Evolutionary conservation across 768 basidiomycete genomes (phyloP), one percentile per base, ranked within the genome.

Genomic region (Hygrocybe coccinea): DNA sequence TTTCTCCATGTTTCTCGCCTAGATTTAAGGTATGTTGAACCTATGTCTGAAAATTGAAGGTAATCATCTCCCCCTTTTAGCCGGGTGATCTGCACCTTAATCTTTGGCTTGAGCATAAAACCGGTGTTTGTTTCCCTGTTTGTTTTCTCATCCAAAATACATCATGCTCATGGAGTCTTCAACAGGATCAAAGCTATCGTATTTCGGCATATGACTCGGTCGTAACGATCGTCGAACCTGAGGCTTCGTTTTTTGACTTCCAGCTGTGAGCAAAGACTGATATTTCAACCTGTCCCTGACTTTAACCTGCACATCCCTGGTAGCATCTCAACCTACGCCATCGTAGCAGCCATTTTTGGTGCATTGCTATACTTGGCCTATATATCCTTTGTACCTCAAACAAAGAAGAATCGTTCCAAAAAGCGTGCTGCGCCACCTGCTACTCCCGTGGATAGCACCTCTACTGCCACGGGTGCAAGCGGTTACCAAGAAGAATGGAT

Each of bases 401-500:
- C 80, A 43, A 88, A 85, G 73, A 85, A 84, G 66, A 65, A 75
- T 34, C 74, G 79, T 52, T 66, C 71, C 53, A 76, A 75, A 60
- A 82, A 79, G 59, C 58, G 73, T 22, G 65, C 73, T 1, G 61
- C 77, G 19, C 56, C 72, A 7, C 65, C 76, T 5, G 74, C 81
- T 51, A 84, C 79, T 55, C 69, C 81, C 3, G 81, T 86, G 8
- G 77, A 79, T 36, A 78, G 78, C 25, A 59, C 81, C 7, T 79
- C 80, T 35, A 85, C 86, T 6, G 84, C 85, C 33, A 82, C 82
- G 21, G 82, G 84, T 35, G 77, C 83, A 2, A 80, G 84, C 37
- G 85, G 83, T 43, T 91, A 92, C 61, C 83, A 89, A 64, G 88
- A 92, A 65, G 91, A 93, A 64, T 93, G 91, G 91, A 93, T 93